phyloP scores from a whole-genome alignment of 2,329 filamentous ascomycete genomes.

The Endoconidiophora polonica region DNA sequence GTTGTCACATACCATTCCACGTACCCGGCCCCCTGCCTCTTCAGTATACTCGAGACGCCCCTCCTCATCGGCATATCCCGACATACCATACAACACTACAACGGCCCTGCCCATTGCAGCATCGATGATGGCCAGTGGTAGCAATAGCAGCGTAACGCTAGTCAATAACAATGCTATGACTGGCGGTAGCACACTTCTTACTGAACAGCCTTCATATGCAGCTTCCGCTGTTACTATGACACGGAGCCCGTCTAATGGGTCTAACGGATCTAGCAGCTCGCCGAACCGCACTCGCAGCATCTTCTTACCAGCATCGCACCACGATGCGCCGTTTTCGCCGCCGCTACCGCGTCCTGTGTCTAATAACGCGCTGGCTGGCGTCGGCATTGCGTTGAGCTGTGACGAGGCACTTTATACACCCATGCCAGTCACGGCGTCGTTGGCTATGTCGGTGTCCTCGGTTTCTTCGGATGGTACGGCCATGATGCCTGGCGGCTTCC shows the following conservation, averaged over 20 bases:
- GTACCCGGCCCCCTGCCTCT: not conserved
- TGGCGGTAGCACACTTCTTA: not conserved
- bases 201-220: not conserved
- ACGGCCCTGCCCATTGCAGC: constrained; percentile 1
- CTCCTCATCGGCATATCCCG: not conserved
- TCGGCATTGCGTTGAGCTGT: constrained; percentile 5
- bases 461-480: not conserved
- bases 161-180: not conserved
- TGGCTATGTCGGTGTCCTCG: constrained; percentile 6
- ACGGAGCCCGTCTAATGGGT: not conserved
- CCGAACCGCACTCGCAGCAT: constrained; percentile 2
- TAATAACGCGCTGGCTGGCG: not conserved
- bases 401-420: constrained; percentile 4
- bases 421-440: not conserved
- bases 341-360: not conserved
- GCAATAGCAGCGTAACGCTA: not conserved
- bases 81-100: not conserved
- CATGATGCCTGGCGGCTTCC: not conserved
- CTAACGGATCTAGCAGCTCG: not conserved
- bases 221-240: constrained; percentile 5
- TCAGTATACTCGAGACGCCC: not conserved
- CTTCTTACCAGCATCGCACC: constrained; percentile 6
- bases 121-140: constrained; percentile 2
- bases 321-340: constrained; percentile 5
- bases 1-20: not conserved